These are phyloP conservation scores for Amyloporia xantha DNA, from an alignment of 768 basidiomycete genomes.

Conservation along the genomic window DNA sequence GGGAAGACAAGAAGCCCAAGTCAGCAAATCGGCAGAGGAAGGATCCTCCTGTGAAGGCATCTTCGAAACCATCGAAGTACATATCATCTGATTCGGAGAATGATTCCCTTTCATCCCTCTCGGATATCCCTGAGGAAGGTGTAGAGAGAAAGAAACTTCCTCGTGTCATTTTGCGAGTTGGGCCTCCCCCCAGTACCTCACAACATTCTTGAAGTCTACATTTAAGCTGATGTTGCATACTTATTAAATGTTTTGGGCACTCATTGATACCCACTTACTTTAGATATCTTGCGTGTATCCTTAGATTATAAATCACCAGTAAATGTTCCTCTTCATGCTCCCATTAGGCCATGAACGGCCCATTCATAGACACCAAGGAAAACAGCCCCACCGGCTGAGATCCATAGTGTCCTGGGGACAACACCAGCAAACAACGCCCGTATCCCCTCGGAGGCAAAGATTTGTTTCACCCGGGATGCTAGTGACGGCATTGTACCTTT, in stretches of 20 bases:
- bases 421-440: constrained; percentile 79
- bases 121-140: constrained; percentile 12
- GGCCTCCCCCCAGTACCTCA: constrained; percentile 24
- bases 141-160: constrained; percentile 39
- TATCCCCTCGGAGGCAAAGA: constrained; percentile 66
- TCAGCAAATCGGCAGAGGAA: neutral
- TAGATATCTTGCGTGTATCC: neutral
- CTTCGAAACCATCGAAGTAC: neutral
- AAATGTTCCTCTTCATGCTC: constrained; percentile 8
- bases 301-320: neutral
- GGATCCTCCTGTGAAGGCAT: neutral
- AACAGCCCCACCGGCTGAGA: constrained; percentile 92
- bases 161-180: constrained; percentile 50
- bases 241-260: too few relatives aligned
- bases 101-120: neutral
- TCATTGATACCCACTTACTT: neutral
- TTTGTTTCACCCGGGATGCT: constrained; percentile 48
- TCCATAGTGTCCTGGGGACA: constrained; percentile 91
- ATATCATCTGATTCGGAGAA: neutral
- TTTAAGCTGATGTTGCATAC: too few relatives aligned
- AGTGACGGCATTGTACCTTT: constrained; percentile 50
- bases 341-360: constrained; percentile 47
- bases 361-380: constrained; percentile 97
- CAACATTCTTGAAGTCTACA: too few relatives aligned
- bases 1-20: neutral